Base-by-base conservation (phyloP, 2,329 filamentous ascomycete genomes). In the Cercospora zeina region DNA sequence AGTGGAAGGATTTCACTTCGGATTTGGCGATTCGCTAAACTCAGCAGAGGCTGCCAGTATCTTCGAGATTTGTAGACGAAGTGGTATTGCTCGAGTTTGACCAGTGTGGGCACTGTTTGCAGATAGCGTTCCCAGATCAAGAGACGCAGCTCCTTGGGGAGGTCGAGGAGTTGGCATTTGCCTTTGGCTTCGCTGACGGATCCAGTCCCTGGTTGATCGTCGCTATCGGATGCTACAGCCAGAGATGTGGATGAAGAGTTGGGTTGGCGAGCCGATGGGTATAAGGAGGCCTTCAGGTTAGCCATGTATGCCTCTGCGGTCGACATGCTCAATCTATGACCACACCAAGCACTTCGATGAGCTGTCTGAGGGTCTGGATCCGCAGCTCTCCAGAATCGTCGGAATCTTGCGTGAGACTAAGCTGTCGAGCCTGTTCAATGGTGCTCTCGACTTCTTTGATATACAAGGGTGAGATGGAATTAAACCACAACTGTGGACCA, bases 51-150 rank as follows among this genome's bases (percentile, higher is more conserved):
- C 36, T 63, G 61, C 61, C 61, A 63, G 27, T 34, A 59, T 21
- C 39, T 30, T 33, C 51, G 50, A 37, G 42, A 58, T 50, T 54
- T 45, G 34, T 57, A 59, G 6, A 57, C 27, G 19, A 49, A 45
- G 34, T 63, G 61, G 13, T 63, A 63, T 45, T 63, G 61, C 47
- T 60, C 61, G 21, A 63, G 42, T 50, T 60, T 63, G 42, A 63
- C 61, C 21, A 63, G 51, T 53, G 61, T 63, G 19, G 61, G 61
- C 5, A 63, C 61, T 21, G 61, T 34, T n/a, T 63, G 56, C 2
- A 63, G 51, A 21, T 59, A 63, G 34, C 58, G 24, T 16, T 63
- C 57, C 16, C 53, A 59, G 21, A 63, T 59, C 19, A 59, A 27
- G 2, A 56, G 39, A 10, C 57, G 61, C 8, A 63, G 33, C 33